Conservation (phyloP, 768 basidiomycete species). For the Amanita muscaria region DNA sequence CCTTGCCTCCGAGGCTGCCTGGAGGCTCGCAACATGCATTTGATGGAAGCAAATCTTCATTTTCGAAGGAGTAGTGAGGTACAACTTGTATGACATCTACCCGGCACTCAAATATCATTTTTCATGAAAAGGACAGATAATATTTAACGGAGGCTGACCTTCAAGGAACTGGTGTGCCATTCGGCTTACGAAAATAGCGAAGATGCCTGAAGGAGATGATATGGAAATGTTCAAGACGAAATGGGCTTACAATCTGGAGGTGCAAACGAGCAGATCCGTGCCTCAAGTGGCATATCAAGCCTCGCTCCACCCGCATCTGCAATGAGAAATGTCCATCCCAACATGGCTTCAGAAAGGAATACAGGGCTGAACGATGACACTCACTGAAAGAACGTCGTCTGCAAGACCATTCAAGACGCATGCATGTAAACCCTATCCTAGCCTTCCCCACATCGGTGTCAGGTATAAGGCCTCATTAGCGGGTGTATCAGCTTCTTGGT, state of each 20-base stretch:
- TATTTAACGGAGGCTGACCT: slow-evolving; percentile 35
- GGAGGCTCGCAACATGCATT: too few relatives aligned
- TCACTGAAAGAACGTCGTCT: slow-evolving; percentile 65
- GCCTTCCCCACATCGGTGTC: slow-evolving; percentile 67
- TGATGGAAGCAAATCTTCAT: too few relatives aligned
- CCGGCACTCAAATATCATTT: too few relatives aligned
- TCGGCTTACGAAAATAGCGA: slow-evolving; percentile 75
- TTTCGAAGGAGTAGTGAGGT: too few relatives aligned
- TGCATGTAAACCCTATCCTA: slow-evolving; percentile 64
- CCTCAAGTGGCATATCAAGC: slow-evolving; percentile 71
- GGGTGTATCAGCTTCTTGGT: slow-evolving; percentile 66
- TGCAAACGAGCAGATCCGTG: slow-evolving; percentile 62
- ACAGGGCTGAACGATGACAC: neutral
- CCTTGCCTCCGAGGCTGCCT: too few relatives aligned
- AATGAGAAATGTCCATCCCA: slow-evolving; percentile 72
- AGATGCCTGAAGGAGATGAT: slow-evolving; percentile 48
- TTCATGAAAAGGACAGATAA: too few relatives aligned
- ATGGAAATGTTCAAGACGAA: slow-evolving; percentile 2
- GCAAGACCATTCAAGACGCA: slow-evolving; percentile 74
- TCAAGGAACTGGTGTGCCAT: slow-evolving; percentile 65
- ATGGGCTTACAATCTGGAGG: slow-evolving; percentile 63
- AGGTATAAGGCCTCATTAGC: slow-evolving; percentile 71
- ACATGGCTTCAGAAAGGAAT: neutral
- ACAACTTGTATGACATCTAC: too few relatives aligned
- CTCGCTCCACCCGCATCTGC: slow-evolving; percentile 80